phyloP scores from a whole-genome alignment of 768 basidiomycete species.

The Galerina marginata region DNA sequence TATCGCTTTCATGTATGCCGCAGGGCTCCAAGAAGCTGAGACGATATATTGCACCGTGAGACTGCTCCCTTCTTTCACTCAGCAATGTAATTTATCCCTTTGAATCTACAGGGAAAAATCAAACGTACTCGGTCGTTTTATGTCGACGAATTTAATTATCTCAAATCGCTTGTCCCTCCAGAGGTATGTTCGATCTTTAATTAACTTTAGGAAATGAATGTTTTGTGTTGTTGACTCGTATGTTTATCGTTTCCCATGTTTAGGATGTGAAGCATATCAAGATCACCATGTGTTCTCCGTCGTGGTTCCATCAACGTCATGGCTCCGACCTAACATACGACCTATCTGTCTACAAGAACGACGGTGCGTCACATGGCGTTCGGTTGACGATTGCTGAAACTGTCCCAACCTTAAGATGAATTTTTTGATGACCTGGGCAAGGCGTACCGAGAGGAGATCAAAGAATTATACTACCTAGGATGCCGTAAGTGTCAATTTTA shows the following conservation, averaged over 20 bases:
- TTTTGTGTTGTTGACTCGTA: slow-evolving; percentile 5
- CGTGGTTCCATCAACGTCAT: slow-evolving; percentile 74
- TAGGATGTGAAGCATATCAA: slow-evolving; percentile 74
- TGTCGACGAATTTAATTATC: slow-evolving; percentile 63
- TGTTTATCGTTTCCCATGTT: slow-evolving; percentile 12
- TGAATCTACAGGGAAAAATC: slow-evolving; percentile 56
- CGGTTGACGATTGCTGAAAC: neutral
- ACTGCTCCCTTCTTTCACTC: neutral
- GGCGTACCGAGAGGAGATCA: slow-evolving; percentile 54
- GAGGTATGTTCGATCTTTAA: slow-evolving; percentile 43
- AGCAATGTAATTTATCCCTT: neutral
- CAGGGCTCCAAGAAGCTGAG: slow-evolving; percentile 43
- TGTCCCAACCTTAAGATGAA: slow-evolving; percentile 40
- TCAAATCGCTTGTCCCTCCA: slow-evolving; percentile 60
- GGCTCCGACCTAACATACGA: slow-evolving; percentile 64
- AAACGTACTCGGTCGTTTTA: slow-evolving; percentile 67
- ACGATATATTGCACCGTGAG: slow-evolving; percentile 51
- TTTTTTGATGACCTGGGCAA: slow-evolving; percentile 54
- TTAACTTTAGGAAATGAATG: neutral
- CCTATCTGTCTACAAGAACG: slow-evolving; percentile 61
- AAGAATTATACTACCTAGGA: slow-evolving; percentile 51
- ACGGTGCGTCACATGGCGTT: slow-evolving; percentile 44
- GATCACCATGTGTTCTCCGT: slow-evolving; percentile 72
- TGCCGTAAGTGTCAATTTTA: slow-evolving; percentile 45
- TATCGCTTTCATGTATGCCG: slow-evolving; percentile 45